Conservation (phyloP, 805 yeast genomes). For the Kluyveromyces dobzhanskii region DNA sequence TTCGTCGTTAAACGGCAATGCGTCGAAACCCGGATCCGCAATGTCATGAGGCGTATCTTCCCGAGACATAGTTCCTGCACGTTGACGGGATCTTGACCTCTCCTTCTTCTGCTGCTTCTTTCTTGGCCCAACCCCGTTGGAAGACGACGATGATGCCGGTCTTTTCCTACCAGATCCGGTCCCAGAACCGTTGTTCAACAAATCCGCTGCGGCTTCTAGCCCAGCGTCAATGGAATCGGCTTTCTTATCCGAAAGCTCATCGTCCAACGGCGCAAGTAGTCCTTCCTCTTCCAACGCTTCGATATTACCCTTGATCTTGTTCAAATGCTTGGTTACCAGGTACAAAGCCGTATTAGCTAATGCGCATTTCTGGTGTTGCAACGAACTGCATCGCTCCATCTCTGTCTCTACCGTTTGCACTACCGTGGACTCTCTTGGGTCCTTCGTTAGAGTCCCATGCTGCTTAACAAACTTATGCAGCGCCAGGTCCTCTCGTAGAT, state of each 20-base stretch:
- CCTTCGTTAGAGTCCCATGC: constrained; percentile 79
- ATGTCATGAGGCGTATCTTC: constrained; percentile 7
- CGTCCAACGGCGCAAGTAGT: constrained; percentile 51
- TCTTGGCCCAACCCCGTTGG: constrained; percentile 9
- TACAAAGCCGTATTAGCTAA: constrained; percentile 80
- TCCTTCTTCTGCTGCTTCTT: constrained; percentile 17
- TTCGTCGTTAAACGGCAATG: constrained; percentile 27
- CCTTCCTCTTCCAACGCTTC: constrained; percentile 73
- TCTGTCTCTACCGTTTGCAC: constrained; percentile 66
- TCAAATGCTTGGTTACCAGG: constrained; percentile 65
- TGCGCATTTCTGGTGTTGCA: constrained; percentile 72
- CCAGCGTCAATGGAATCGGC: constrained; percentile 14
- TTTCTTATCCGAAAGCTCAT: constrained; percentile 35
- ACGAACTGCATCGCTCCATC: constrained; percentile 44
- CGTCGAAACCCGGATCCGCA: constrained; percentile 13
- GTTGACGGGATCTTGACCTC: constrained; percentile 4
- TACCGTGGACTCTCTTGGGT: constrained; percentile 46
- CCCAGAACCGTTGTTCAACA: constrained; percentile 6
- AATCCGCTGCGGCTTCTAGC: constrained; percentile 16
- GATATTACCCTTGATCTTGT: constrained; percentile 66
- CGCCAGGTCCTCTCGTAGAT: constrained; percentile 65
- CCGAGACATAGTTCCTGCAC: background rate
- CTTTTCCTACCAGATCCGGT: background rate
- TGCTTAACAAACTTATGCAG: constrained; percentile 75
- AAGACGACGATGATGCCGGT: constrained; percentile 4